Evolutionary conservation across 805 yeast species (phyloP), one percentile per base, ranked within the genome.

Genomic region (Lachancea nothofagi): DNA sequence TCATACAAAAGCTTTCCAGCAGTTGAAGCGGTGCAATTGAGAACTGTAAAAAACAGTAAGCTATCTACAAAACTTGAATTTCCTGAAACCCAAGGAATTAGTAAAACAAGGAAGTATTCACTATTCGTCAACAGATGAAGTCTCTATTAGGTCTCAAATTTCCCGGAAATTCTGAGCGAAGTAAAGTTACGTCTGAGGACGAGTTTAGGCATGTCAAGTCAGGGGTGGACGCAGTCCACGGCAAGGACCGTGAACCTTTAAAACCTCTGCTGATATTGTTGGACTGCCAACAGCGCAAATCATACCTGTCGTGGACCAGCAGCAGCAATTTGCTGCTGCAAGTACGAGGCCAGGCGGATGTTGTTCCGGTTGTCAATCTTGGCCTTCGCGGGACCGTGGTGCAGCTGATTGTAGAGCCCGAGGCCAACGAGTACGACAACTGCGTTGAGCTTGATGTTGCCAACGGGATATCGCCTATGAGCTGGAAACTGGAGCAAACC

Each of bases 191-290:
- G 15, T 13, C 10, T 15, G 29, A 10, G 13, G 29, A 33, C 5
- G 20, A 17, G 18, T 35, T 27, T 13, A 21, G 21, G 15, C 29
- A 27, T 17, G 32, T 26, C 17, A 34, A 34, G 14, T n/a, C 38
- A 7, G 38, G 30, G 13, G 8, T 26, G 30, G 38, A 26, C 10
- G 19, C 29, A 9, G 24, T 27, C 9, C n/a, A 20, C 9, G 24
- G 25, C 4, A 17, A 26, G 18, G 40, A 38, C 13, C 38, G 28
- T 20, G 42, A 42, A 13, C 29, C 39, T 8, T 23, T 42, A 20
- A 40, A 34, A 17, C 45, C 45, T 7, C 20, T 42, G 21, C 34
- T 42, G n/a, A 42, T 36, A 10, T 19, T 42, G 24, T 24, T 42
- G 33, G 41, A 42, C 22, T 38, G 41, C 17, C 45, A 42, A 23